A percentile compares a stretch with the other conserved stretches of the same genome.
Evolutionary conservation across 306 rosid species (phyloP).

Genomic region (Luffa acutangula): DNA sequence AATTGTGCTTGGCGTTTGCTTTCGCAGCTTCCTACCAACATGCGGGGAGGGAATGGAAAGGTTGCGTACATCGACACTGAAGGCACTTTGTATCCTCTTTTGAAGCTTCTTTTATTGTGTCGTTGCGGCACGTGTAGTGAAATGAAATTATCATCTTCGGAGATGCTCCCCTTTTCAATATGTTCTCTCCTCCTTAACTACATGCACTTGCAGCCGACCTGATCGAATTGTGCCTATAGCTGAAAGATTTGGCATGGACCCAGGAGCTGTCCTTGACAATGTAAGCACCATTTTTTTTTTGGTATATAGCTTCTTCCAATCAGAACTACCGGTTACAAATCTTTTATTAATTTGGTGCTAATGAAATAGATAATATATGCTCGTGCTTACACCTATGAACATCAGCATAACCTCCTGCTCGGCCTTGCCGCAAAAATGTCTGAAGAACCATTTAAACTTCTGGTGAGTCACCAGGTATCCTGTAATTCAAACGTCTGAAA

Average conservation of each 20-base stretch:
- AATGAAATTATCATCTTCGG: neutral
- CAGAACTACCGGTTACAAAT: constrained; percentile 7
- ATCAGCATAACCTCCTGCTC: constrained; percentile 77
- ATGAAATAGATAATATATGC: constrained; percentile 74
- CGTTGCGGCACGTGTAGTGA: neutral
- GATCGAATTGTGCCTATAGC: constrained; percentile 87
- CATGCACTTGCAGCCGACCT: constrained; percentile 56
- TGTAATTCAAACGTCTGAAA: neutral
- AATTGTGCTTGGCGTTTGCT: constrained; percentile 13
- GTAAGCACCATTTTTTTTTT: constrained; percentile 28
- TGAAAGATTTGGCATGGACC: constrained; percentile 96
- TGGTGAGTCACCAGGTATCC: constrained; percentile 40
- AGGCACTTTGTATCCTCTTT: constrained; percentile 78
- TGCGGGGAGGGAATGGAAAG: constrained; percentile 95
- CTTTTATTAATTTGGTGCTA: constrained; percentile 18
- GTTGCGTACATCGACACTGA: constrained; percentile 98
- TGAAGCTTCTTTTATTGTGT: constrained; percentile 8
- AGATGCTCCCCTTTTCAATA: neutral
- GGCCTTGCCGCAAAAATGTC: constrained; percentile 96
- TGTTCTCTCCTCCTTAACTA: constrained; percentile 26
- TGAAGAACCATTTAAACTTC: constrained; percentile 92
- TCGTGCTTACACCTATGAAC: constrained; percentile 94
- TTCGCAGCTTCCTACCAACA: constrained; percentile 70
- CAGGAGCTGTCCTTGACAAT: constrained; percentile 89
- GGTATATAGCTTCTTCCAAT: neutral